Evolutionary conservation across 345 rosid genomes (phyloP).

Genomic region (Physaria fendleri): DNA sequence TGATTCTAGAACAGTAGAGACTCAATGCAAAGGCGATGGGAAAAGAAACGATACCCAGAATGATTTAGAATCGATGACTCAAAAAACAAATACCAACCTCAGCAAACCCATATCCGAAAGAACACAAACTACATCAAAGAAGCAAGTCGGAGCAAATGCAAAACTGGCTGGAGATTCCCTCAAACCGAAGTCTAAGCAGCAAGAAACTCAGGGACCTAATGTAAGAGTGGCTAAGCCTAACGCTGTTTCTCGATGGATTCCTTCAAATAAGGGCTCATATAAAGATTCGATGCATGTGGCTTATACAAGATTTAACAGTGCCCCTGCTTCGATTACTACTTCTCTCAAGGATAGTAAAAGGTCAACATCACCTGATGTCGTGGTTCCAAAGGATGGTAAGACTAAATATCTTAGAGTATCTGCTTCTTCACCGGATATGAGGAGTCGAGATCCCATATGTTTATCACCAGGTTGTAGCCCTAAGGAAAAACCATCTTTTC

Average conservation of each 20-base stretch:
- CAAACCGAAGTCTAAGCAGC: conserved; percentile 58
- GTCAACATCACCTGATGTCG: conserved; percentile 32
- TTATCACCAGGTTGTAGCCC: conserved; percentile 28
- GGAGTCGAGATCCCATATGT: conserved; percentile 33
- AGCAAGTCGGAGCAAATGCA: conserved; percentile 36
- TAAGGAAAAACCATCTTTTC: conserved; percentile 27
- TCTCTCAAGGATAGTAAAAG: conserved; percentile 51
- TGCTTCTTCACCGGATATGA: conserved; percentile 33
- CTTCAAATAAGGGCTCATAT: conserved; percentile 75
- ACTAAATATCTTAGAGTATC: conserved; percentile 26
- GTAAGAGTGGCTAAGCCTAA: conserved; percentile 73
- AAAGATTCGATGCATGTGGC: conserved; percentile 73
- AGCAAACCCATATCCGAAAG: conserved; percentile 51
- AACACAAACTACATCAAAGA: conserved; percentile 44
- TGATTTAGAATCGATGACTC: conserved; percentile 31
- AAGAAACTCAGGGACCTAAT: conserved; percentile 46
- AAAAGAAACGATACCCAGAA: conserved; percentile 30
- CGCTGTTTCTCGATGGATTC: conserved; percentile 73
- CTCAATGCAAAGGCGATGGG: conserved; percentile 35
- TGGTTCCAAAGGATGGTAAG: conserved; percentile 37
- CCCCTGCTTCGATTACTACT: conserved; percentile 62
- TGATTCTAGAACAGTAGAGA: conserved; percentile 33
- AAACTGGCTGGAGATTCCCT: conserved; percentile 50
- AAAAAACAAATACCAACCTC: conserved; percentile 30
- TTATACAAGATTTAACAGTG: conserved; percentile 68